Evolutionary conservation across 306 rosid genomes (phyloP), one percentile per base, ranked within the genome.

Genomic region (Vigna trinervia): DNA sequence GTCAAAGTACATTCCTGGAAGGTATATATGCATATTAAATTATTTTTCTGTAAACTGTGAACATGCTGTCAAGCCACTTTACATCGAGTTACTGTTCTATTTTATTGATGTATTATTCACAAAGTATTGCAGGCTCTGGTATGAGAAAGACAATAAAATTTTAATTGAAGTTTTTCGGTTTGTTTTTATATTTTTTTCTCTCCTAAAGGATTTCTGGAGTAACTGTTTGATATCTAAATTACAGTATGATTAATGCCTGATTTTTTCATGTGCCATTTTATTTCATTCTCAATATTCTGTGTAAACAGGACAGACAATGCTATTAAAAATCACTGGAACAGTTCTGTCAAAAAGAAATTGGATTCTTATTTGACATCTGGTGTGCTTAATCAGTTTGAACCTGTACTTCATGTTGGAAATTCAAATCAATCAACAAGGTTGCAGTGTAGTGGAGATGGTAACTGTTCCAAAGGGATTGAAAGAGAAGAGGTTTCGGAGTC

Each of bases 311-410:
- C 99, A 69, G 99, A 96, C 91, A 96, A 96, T 86, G 84, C 99
- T 67, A 96, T 96, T 85, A 96, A 96, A 88, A 96, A 96, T 59
- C 99, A 96, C 81, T 96, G 99, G 99, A 92, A 96, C 85, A 96
- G 99, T 86, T 96, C 99, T 83, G 99, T 92, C 20, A 96, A 91
- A 80, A 96, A 96, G 89, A 96, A 96, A 87, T 81, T 96, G 89
- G 99, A 96, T 86, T 92, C 98, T 66, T 95, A 92, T 89, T 86
- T 92, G 84, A 90, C 95, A 19, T 91, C 98, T 0, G 99, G 99
- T 72, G 80, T 96, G 76, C 96, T 96, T 32, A 61, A 80, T 62
- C 96, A 86, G 86, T 81, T 77, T 38, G 91, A 88, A 71, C 82
- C 80, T 69, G 60, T 81, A 70, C 97, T 92, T 60, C 88, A 73